These are phyloP conservation scores for Cenchrus purpureus DNA, from an alignment of 176 grass and related monocot species.

Conservation along the genomic window DNA sequence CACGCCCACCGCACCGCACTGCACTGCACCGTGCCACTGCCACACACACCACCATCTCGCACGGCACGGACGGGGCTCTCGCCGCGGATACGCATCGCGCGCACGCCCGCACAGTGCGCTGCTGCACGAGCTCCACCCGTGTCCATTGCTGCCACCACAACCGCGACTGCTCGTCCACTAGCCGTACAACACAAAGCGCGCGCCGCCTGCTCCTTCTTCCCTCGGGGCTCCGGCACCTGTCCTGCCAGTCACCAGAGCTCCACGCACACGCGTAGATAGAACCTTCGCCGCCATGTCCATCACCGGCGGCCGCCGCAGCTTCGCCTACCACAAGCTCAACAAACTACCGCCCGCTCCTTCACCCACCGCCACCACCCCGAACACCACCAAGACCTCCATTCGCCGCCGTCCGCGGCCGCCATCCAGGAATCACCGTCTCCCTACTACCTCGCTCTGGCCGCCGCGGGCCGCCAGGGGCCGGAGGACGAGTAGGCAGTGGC, in stretches of 20 bases:
- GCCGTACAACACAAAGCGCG: background rate
- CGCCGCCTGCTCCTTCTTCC: background rate
- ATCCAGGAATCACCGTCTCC: constrained; percentile 1
- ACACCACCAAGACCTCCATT: background rate
- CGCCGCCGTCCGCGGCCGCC: background rate
- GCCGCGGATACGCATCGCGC: background rate
- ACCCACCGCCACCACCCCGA: background rate
- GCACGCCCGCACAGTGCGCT: background rate
- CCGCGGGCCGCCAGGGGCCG: constrained; percentile 15
- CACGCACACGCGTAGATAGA: background rate
- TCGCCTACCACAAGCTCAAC: constrained; percentile 59
- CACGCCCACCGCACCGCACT: background rate
- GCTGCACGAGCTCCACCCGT: background rate
- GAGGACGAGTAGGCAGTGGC: background rate
- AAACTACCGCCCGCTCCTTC: constrained; percentile 7
- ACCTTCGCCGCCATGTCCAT: no score
- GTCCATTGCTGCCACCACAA: background rate
- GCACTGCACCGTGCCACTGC: background rate
- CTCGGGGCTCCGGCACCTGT: background rate
- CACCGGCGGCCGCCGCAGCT: constrained; percentile 12
- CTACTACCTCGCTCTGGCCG: constrained; percentile 30
- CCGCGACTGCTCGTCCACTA: background rate
- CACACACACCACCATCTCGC: background rate
- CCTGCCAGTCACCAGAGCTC: background rate
- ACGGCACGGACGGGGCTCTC: background rate